These are phyloP conservation scores for Lathyrus aphaca DNA, from an alignment of 306 rosid genomes.

Conservation along the genomic window DNA sequence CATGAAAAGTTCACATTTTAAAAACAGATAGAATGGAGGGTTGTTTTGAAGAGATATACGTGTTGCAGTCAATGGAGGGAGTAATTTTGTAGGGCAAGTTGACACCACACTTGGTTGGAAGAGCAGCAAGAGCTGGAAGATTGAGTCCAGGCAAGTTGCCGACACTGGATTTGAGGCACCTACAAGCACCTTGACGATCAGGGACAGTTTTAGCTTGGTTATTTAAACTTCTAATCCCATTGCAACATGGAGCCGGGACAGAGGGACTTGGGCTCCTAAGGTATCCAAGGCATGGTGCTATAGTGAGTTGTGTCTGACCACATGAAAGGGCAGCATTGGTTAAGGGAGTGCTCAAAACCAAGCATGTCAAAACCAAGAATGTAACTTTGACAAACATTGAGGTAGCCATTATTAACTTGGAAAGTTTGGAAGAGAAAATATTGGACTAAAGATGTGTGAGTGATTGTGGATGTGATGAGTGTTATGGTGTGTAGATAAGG, in stretches of 20 bases:
- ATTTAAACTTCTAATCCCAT: neutral
- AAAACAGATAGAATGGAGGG: neutral
- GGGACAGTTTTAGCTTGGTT: conserved; percentile 13
- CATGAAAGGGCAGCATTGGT: conserved; percentile 30
- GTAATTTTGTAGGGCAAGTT: conserved; percentile 51
- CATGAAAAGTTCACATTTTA: neutral
- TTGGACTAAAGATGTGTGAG: neutral
- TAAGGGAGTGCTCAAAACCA: conserved; percentile 5
- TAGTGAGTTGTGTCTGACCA: neutral
- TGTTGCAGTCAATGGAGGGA: conserved; percentile 56
- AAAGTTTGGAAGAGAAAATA: neutral
- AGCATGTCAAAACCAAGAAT: conserved; percentile 19
- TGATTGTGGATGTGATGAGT: neutral
- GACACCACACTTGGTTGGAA: conserved; percentile 37
- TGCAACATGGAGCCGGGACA: conserved; percentile 35
- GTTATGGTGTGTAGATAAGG: neutral
- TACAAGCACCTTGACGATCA: conserved; percentile 30
- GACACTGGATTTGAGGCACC: conserved; percentile 3
- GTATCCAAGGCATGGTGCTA: conserved; percentile 36
- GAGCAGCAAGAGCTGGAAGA: neutral
- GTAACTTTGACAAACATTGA: neutral
- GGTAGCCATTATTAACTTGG: conserved; percentile 21
- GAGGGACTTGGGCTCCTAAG: neutral
- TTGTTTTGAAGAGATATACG: neutral
- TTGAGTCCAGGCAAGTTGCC: neutral